Base-by-base conservation (phyloP, 257 asterid species). In the Capsicum pubescens region DNA sequence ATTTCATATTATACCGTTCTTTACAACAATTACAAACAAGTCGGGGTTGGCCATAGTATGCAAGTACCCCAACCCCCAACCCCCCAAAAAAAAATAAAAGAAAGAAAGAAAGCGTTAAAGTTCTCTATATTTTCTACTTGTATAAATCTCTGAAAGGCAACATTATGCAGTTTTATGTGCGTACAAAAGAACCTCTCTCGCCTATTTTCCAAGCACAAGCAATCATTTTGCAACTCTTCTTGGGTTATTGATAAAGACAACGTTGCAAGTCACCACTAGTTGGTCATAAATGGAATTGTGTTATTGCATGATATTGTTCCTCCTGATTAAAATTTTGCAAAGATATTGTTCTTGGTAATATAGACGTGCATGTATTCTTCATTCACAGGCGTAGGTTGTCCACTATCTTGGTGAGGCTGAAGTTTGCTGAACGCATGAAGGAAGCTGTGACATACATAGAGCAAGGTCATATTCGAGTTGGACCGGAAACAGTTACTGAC, bases 381-480 rank as follows among this genome's bases (percentile, higher is more conserved):
- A 17, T 68, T 68, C 80, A 69, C 91, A 97, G 98, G 89, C 97
- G 97, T 58, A 89, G 98, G 89, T 95, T 97, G 61, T 91, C 99
- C 15, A 91, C 95, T 79, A 80, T 93, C 82, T 57, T 97, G 86
- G 92, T 92, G 83, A 85, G 84, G 86, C 89, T 91, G 85, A 97
- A 95, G 89, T 93, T 91, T 88, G 97, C 98, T 3, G 98, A 95
- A 85, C 98, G 92, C 89, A 86, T 93, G 90, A 97, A 92, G 89
- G 98, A 97, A 87, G 95, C 98, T 26, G 92, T 92, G 13, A 97
- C 97, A 42, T 97, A 95, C 84, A 93, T 95, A n/a, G 98, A 97
- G 60, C 98, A 97, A 86, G 98, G 99, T 74, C 99, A 97, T 89
- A 86, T 95, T 85, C 97, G 99, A 21, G 97, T 97, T 15, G 99